Evolutionary conservation across 2,329 filamentous ascomycete species (phyloP).

Genomic region (Hypoxylon sp.): DNA sequence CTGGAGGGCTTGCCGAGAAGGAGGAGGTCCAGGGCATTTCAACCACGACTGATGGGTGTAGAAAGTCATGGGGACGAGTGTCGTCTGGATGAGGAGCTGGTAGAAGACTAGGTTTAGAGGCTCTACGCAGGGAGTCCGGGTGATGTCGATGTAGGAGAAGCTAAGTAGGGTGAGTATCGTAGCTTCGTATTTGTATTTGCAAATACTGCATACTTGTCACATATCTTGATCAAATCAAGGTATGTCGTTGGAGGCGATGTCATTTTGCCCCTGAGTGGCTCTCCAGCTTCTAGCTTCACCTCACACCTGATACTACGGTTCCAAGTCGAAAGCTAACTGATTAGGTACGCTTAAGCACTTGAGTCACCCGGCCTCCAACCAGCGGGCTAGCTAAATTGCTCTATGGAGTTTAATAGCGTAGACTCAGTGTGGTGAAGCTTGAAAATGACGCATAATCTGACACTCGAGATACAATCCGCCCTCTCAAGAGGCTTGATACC

Average conservation of each 20-base stretch:
- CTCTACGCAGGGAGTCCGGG: slow-evolving; percentile 41
- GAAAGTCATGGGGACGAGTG: slow-evolving; percentile 62
- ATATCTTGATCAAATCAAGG: slow-evolving; percentile 56
- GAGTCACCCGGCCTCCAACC: slow-evolving; percentile 17
- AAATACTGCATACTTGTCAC: slow-evolving; percentile 57
- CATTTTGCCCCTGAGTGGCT: slow-evolving; percentile 17
- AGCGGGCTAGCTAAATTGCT: not conserved
- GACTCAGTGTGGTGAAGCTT: slow-evolving; percentile 1
- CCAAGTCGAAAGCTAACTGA: not conserved
- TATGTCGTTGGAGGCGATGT: slow-evolving; percentile 43
- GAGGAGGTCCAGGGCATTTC: slow-evolving; percentile 59
- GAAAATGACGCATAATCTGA: slow-evolving; percentile 19
- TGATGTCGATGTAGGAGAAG: slow-evolving; percentile 58
- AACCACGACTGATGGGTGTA: slow-evolving; percentile 59
- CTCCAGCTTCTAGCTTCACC: not conserved
- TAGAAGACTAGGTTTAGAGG: slow-evolving; percentile 53
- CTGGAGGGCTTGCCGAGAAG: slow-evolving; percentile 48
- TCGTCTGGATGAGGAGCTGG: slow-evolving; percentile 60
- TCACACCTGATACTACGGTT: not conserved
- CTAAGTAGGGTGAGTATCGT: slow-evolving; percentile 51
- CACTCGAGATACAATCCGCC: not conserved
- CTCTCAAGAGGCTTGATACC: not conserved
- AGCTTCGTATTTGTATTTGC: too few relatives aligned
- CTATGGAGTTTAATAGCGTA: not conserved
- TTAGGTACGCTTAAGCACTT: slow-evolving; percentile 1